phyloP scores from a whole-genome alignment of 352 stramenopile genomes.

The Globisporangium viniferum region DNA sequence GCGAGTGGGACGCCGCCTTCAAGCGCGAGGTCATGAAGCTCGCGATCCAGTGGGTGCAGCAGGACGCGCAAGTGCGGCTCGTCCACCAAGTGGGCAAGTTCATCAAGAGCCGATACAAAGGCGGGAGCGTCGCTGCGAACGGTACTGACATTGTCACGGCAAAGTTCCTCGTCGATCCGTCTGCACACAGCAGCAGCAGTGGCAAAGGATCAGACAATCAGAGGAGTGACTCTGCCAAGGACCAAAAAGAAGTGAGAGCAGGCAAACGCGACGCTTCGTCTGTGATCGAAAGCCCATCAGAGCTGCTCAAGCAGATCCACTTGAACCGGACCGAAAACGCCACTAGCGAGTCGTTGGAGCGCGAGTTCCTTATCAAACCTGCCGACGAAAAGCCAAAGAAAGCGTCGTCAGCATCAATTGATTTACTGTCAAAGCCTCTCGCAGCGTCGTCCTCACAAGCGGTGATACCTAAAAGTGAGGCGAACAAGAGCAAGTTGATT shows the following conservation, averaged over 20 bases:
- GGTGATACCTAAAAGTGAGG: constrained; percentile 1
- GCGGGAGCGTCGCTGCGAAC: constrained; percentile 36
- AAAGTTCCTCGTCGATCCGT: constrained; percentile 62
- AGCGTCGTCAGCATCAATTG: neutral
- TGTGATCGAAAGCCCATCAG: constrained; percentile 39
- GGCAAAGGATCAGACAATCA: constrained; percentile 5
- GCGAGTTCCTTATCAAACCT: constrained; percentile 11
- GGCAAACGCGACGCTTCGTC: neutral
- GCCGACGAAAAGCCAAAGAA: constrained; percentile 2
- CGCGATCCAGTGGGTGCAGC: constrained; percentile 73
- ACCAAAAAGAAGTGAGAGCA: neutral
- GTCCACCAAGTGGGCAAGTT: constrained; percentile 55
- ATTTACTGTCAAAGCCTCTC: neutral
- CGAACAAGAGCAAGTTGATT: constrained; percentile 38
- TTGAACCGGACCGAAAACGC: constrained; percentile 16
- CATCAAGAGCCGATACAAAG: constrained; percentile 86
- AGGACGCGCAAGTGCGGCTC: constrained; percentile 50
- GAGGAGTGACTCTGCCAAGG: neutral
- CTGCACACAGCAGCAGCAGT: neutral
- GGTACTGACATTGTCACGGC: constrained; percentile 69
- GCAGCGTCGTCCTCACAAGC: neutral
- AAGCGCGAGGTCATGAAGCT: constrained; percentile 82
- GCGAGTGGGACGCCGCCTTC: constrained; percentile 73
- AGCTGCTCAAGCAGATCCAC: constrained; percentile 58
- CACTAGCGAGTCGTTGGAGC: neutral